Conservation (phyloP, 1,139 yeast species). For the Debaryomycetaceae sp. region DNA sequence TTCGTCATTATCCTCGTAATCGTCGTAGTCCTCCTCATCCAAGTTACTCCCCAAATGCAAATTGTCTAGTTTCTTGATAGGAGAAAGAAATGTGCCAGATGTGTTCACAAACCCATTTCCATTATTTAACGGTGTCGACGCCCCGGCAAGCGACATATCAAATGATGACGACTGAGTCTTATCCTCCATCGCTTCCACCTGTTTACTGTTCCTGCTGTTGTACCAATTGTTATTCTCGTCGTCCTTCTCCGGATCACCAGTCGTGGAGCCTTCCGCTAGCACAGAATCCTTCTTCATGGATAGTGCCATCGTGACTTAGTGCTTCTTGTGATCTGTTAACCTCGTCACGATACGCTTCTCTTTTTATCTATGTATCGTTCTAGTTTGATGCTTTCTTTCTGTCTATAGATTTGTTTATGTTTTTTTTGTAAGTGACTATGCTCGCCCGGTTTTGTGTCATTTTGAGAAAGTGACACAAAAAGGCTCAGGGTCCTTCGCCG, state of each 20-base stretch:
- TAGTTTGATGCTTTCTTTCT: not conserved
- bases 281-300: not conserved
- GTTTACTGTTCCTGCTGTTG: slow-evolving; percentile 2
- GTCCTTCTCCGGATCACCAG: not conserved
- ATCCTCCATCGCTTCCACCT: slow-evolving; percentile 17
- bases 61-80: slow-evolving; percentile 30
- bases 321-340: not conserved
- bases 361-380: not conserved
- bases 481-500: not conserved
- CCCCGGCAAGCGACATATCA: slow-evolving; percentile 24
- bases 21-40: slow-evolving; percentile 10
- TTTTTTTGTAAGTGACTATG: not conserved
- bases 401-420: not conserved
- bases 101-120: slow-evolving; percentile 11
- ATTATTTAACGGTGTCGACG: slow-evolving; percentile 32
- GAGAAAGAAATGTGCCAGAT: slow-evolving; percentile 33
- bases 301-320: not conserved
- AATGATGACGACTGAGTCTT: slow-evolving; percentile 10
- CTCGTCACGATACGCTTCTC: not conserved
- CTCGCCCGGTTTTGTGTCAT: not conserved
- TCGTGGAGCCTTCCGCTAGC: not conserved
- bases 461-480: not conserved
- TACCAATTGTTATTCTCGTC: slow-evolving; percentile 8
- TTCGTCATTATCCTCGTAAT: slow-evolving; percentile 8
- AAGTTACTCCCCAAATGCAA: slow-evolving; percentile 20